These are phyloP conservation scores for Colletotrichum spinosum DNA, from an alignment of 2,329 filamentous ascomycete species.

Conservation along the genomic window DNA sequence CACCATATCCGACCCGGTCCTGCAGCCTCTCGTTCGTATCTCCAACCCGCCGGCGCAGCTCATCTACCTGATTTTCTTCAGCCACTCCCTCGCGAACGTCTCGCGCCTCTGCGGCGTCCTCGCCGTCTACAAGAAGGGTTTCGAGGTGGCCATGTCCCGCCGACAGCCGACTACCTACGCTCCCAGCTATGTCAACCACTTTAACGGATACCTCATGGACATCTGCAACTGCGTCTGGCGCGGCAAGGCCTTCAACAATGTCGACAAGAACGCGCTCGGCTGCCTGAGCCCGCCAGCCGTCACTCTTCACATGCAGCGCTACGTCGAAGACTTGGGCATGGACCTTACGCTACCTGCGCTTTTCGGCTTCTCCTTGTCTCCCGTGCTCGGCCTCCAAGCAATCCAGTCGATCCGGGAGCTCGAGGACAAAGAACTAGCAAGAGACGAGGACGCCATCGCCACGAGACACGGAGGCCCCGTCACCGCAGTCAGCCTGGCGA, in stretches of 20 bases:
- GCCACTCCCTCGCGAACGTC: conserved; percentile 69
- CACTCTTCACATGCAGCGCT: conserved; percentile 57
- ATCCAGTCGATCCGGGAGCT: conserved; percentile 66
- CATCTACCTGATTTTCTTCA: conserved; percentile 79
- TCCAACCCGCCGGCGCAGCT: conserved; percentile 75
- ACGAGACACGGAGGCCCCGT: conserved; percentile 75
- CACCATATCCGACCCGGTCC: conserved; percentile 63
- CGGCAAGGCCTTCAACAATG: conserved; percentile 73
- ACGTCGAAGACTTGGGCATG: conserved; percentile 61
- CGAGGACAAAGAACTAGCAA: conserved; percentile 65
- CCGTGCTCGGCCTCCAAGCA: conserved; percentile 66
- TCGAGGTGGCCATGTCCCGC: conserved; percentile 70
- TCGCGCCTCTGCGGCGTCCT: conserved; percentile 78
- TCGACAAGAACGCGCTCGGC: conserved; percentile 72
- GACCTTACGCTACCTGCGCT: conserved; percentile 59
- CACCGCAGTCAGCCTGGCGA: conserved; percentile 72
- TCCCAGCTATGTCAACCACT: conserved; percentile 71
- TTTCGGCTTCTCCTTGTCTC: conserved; percentile 71
- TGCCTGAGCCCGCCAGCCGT: conserved; percentile 61
- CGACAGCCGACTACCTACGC: conserved; percentile 58
- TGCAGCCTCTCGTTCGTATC: conserved; percentile 70
- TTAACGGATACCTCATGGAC: conserved; percentile 90
- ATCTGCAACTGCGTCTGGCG: conserved; percentile 88
- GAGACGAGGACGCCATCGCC: conserved; percentile 50
- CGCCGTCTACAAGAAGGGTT: conserved; percentile 78